Conservation (phyloP, 208 protist species). For the Strigomonas culicis region DNA sequence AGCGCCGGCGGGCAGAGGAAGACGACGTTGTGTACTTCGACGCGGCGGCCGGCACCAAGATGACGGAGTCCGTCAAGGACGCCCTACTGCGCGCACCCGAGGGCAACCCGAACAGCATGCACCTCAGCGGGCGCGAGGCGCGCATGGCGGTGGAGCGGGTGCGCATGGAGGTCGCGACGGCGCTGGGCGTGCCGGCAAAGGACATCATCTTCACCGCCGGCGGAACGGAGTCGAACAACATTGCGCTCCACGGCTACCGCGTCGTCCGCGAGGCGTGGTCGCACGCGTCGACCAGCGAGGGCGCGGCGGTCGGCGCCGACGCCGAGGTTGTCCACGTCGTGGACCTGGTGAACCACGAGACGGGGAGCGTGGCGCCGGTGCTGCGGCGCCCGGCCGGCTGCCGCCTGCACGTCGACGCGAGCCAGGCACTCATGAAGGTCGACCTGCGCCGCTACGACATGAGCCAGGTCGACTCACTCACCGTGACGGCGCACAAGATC, state of each 20-base stretch:
- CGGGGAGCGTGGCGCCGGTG: slow-evolving; percentile 45
- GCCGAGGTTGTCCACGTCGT: slow-evolving; percentile 42
- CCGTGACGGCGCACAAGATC: slow-evolving; percentile 80
- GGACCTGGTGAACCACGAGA: slow-evolving; percentile 81
- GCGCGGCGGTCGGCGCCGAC: slow-evolving; percentile 14
- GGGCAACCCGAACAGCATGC: slow-evolving; percentile 76
- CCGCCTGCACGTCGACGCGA: slow-evolving; percentile 71
- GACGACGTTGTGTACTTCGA: slow-evolving; percentile 68
- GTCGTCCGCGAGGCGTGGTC: slow-evolving; percentile 68
- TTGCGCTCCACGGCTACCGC: slow-evolving; percentile 72
- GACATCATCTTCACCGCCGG: slow-evolving; percentile 81
- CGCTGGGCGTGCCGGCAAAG: slow-evolving; percentile 49
- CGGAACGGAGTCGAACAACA: slow-evolving; percentile 81
- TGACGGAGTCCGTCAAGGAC: slow-evolving; percentile 33
- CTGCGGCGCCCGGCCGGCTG: slow-evolving; percentile 43
- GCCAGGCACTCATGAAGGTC: slow-evolving; percentile 62
- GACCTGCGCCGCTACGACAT: slow-evolving; percentile 57
- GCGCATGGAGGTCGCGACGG: slow-evolving; percentile 41
- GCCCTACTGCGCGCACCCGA: slow-evolving; percentile 62
- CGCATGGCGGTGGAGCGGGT: slow-evolving; percentile 75
- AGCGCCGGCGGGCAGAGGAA: slow-evolving; percentile 10
- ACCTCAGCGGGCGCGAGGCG: slow-evolving; percentile 61
- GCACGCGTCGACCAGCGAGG: slow-evolving; percentile 51
- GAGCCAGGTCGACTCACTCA: slow-evolving; percentile 70
- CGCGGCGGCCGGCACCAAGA: slow-evolving; percentile 62